A percentile compares a stretch with the other conserved stretches of the same genome.
Evolutionary conservation across 129 eudicot species (phyloP).

Genomic region (Gnaphalium uliginosum): DNA sequence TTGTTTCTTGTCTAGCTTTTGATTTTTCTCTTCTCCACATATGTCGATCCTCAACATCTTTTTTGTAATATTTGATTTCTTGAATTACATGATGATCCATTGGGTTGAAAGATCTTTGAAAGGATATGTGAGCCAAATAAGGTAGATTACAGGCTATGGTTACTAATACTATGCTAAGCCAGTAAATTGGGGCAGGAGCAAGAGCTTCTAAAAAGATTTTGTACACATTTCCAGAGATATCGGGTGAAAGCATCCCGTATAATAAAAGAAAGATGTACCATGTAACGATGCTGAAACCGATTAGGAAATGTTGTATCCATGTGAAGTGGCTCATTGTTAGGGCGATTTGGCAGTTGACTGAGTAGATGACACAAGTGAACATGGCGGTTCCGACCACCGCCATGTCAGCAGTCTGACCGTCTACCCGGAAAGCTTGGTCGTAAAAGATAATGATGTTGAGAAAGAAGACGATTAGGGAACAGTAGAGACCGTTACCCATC

Average conservation of each 20-base stretch:
- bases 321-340: slow-evolving; percentile 99
- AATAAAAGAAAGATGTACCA: slow-evolving; percentile 74
- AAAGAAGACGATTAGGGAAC: slow-evolving; percentile 78
- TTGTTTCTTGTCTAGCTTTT: slow-evolving; percentile 78
- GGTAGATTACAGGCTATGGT: slow-evolving; percentile 76
- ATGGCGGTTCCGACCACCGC: slow-evolving; percentile 80
- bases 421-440: slow-evolving; percentile 74
- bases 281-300: slow-evolving; percentile 62
- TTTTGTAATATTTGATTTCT: slow-evolving; percentile 85
- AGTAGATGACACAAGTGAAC: slow-evolving; percentile 88
- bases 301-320: slow-evolving; percentile 82
- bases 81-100: slow-evolving; percentile 96
- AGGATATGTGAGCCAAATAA: slow-evolving; percentile 80
- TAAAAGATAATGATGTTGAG: slow-evolving; percentile 79
- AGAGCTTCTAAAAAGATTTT: slow-evolving; percentile 68
- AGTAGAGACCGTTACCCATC: slow-evolving; percentile 92
- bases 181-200: slow-evolving; percentile 73
- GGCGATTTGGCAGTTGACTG: slow-evolving; percentile 87
- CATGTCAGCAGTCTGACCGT: slow-evolving; percentile 95
- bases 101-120: slow-evolving; percentile 80
- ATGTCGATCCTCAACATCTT: slow-evolving; percentile 64
- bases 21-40: slow-evolving; percentile 83
- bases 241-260: slow-evolving; percentile 58
- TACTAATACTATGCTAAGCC: slow-evolving; percentile 74
- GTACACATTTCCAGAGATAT: slow-evolving; percentile 51